Evolutionary conservation across 345 rosid species (phyloP).

Genomic region (Toxicodendron radicans): DNA sequence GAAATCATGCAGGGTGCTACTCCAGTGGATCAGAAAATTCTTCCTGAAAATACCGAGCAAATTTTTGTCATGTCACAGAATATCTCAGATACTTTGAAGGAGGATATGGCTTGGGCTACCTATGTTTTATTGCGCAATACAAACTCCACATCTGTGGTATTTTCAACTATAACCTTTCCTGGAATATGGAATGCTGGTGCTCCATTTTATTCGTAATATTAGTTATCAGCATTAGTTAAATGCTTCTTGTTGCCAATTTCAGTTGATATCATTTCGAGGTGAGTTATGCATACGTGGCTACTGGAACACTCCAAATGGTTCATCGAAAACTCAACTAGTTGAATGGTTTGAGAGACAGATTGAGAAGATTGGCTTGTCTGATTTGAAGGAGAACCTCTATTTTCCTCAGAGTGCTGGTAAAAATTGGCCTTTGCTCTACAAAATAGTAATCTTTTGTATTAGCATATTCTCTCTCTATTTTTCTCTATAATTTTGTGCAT

Average conservation of each 20-base stretch:
- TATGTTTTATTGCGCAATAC: constrained; percentile 82
- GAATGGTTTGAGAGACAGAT: constrained; percentile 65
- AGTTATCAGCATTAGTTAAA: neutral
- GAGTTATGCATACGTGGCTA: constrained; percentile 83
- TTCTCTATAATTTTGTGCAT: neutral
- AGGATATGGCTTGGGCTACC: constrained; percentile 88
- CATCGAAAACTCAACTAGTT: constrained; percentile 41
- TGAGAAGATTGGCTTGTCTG: constrained; percentile 57
- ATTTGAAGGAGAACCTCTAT: constrained; percentile 68
- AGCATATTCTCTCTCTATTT: neutral
- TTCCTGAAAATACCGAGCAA: constrained; percentile 67
- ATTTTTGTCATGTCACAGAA: constrained; percentile 61
- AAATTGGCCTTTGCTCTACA: neutral
- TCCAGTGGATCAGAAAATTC: constrained; percentile 38
- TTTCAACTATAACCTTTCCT: neutral
- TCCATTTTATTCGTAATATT: neutral
- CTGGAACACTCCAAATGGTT: constrained; percentile 63
- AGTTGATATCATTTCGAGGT: constrained; percentile 63
- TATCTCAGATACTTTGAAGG: constrained; percentile 47
- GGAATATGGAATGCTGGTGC: neutral
- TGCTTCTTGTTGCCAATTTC: constrained; percentile 10
- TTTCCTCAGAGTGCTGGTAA: constrained; percentile 71
- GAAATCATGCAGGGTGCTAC: constrained; percentile 56
- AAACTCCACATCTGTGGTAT: constrained; percentile 69
- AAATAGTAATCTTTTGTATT: neutral